Base-by-base conservation (phyloP, 208 protist genomes). In the Trypanosoma cruzi region DNA sequence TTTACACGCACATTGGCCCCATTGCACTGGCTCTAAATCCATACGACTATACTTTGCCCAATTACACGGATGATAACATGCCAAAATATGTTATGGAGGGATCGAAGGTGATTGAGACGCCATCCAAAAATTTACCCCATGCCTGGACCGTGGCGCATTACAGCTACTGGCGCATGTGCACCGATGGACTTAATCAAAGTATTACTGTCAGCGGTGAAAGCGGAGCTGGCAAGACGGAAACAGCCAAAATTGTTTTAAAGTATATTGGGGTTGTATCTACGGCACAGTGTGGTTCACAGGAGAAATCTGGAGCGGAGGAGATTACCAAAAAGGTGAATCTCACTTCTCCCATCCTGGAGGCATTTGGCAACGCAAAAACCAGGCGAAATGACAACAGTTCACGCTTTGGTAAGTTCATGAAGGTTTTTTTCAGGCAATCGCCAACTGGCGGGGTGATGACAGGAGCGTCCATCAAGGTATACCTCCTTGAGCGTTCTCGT, bases 351-450 rank as follows among this genome's bases (percentile, higher is more conserved):
- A 73, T 89, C 24, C 69, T 89, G 18, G 83, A 89, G 50, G 68
- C 80, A 8, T 89, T 89, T 65, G 83, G 83, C 34, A 89, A 89
- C 68, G 83, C 83, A 4, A 84, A 83, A 59, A 85, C 82, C 11
- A 54, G n/a, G 46, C 61, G 65, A 29, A 89, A 89, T 75, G 65
- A 83, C 71, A 86, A 89, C 68, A 84, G 77, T 31, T 80, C 70
- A 2, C 56, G 80, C 28, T 86, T 89, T 71, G 83, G 80, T 24
- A 89, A 89, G 67, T 84, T 80, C 67, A 79, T 86, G 71, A 73
- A 77, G 60, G 50, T 88, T 22, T 55, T 64, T 46, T 89, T 85
- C 64, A 59, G 20, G 10, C 37, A 26, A 13, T 56, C 62, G 22
- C 18, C 48, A 16, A 42, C 3, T 7, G 34, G 67, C 46, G 73